phyloP scores from a whole-genome alignment of 2,329 filamentous ascomycete species.

The Calonectria pteridis region DNA sequence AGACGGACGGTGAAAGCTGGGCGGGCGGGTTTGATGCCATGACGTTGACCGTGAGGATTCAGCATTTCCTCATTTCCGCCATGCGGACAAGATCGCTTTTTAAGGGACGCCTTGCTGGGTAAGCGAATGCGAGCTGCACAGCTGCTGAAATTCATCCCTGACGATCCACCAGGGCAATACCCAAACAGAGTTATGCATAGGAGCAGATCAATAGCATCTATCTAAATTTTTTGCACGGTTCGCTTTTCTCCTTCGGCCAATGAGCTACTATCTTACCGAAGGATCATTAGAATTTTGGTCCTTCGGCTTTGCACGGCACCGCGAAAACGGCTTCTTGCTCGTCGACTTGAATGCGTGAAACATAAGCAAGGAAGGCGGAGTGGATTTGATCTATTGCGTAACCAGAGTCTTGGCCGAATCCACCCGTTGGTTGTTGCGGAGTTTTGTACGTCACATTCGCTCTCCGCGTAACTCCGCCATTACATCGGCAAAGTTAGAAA shows the following conservation, averaged over 20 bases:
- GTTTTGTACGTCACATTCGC: neutral
- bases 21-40: neutral
- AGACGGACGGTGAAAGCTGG: slow-evolving; percentile 13
- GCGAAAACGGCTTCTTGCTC: too few relatives aligned
- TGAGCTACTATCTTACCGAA: neutral
- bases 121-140: neutral
- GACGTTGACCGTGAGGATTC: neutral
- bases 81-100: neutral
- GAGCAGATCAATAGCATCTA: neutral
- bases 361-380: neutral
- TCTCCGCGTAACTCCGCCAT: neutral
- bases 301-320: neutral
- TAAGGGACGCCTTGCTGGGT: neutral
- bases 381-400: neutral
- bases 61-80: neutral
- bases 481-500: neutral
- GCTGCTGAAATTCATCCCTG: neutral
- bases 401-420: neutral
- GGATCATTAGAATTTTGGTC: neutral
- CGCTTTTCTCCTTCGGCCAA: neutral
- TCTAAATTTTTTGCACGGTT: neutral
- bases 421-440: neutral
- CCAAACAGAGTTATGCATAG: neutral
- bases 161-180: neutral
- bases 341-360: neutral